Conservation (phyloP, 441 rosid species). For the Bruguiera hainesii region DNA sequence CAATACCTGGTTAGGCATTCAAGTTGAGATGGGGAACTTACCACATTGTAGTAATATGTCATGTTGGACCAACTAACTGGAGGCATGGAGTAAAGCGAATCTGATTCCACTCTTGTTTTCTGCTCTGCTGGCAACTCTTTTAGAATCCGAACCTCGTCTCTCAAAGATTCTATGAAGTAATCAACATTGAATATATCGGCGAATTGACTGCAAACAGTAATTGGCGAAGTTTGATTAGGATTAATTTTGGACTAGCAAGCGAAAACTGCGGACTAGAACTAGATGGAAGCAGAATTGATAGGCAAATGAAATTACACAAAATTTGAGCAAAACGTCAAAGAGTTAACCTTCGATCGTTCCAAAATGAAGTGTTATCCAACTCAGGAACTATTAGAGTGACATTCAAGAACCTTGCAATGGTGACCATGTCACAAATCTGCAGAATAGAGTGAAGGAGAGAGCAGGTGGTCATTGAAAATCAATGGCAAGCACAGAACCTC, state of each 20-base stretch:
- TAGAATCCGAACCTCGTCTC: conserved; percentile 77
- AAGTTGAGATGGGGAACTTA: conserved; percentile 1
- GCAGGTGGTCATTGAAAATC: too few relatives aligned
- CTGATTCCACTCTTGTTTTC: conserved; percentile 48
- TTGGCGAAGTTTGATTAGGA: background rate
- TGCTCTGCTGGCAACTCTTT: conserved; percentile 68
- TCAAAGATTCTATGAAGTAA: conserved; percentile 65
- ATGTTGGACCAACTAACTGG: conserved; percentile 87
- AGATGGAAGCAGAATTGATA: too few relatives aligned
- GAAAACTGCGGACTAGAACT: too few relatives aligned
- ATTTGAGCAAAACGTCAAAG: too few relatives aligned
- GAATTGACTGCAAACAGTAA: conserved; percentile 52
- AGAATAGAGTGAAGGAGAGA: background rate
- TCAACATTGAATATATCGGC: conserved; percentile 78
- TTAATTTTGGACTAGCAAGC: background rate
- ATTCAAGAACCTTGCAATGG: conserved; percentile 62
- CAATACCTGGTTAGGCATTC: background rate
- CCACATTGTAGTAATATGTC: conserved; percentile 55
- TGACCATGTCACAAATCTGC: conserved; percentile 77
- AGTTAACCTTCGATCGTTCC: conserved; percentile 71
- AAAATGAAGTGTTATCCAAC: conserved; percentile 68
- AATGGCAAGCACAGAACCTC: too few relatives aligned
- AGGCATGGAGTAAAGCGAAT: conserved; percentile 53
- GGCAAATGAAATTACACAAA: too few relatives aligned
- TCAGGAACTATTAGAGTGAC: conserved; percentile 76